Evolutionary conservation across 2,329 filamentous ascomycete genomes (phyloP).

Genomic region (Byssothecium circinans): DNA sequence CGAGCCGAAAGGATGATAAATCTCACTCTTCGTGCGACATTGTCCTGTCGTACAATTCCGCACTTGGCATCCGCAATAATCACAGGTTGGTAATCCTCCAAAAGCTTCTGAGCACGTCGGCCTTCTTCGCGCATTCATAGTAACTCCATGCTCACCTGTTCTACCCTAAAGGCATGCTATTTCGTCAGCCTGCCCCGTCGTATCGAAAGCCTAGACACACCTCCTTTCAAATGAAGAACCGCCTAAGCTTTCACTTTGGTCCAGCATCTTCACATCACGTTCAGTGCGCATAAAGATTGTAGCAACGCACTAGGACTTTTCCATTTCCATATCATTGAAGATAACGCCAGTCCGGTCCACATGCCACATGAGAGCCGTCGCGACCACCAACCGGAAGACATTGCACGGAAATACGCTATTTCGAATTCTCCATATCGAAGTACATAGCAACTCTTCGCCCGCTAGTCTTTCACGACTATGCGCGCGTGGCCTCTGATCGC

Average conservation of each 20-base stretch:
- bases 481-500: conserved; percentile 8
- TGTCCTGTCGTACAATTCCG: neutral
- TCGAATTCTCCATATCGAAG: conserved; percentile 23
- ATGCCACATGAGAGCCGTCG: conserved; percentile 32
- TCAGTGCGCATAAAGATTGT: neutral
- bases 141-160: no score
- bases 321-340: conserved; percentile 40
- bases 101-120: no score
- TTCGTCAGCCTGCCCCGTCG: no score
- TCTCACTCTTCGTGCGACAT: no score
- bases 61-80: neutral
- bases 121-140: no score
- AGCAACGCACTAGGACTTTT: conserved; percentile 38
- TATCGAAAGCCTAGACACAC: no score
- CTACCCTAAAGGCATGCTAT: no score
- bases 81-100: no score
- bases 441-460: conserved; percentile 22
- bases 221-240: no score
- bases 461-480: conserved; percentile 18
- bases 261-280: no score
- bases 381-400: conserved; percentile 27
- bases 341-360: conserved; percentile 39
- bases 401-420: conserved; percentile 15
- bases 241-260: no score
- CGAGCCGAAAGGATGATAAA: neutral